Conservation (phyloP, 1,284 basidiomycete species). For the Cryptococcus sp. region DNA sequence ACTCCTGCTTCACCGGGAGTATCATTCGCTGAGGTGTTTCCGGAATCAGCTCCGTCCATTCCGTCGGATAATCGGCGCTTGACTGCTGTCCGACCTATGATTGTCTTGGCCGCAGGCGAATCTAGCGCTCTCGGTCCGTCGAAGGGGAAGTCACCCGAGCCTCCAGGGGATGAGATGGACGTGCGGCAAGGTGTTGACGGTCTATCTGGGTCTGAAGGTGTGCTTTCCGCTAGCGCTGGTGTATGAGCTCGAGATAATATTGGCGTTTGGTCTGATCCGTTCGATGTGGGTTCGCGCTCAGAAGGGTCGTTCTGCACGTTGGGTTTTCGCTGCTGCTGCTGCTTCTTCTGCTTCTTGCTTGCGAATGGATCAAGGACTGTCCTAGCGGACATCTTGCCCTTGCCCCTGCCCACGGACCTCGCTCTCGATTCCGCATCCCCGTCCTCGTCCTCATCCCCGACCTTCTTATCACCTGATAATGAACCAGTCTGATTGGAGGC, state of each 20-base stretch:
- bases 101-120: constrained; percentile 13
- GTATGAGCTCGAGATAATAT: not conserved
- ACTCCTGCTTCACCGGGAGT: not conserved
- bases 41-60: constrained; percentile 4
- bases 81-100: not conserved
- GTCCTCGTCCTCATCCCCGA: constrained; percentile 24
- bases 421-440: constrained; percentile 30
- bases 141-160: constrained; percentile 30
- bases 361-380: constrained; percentile 25
- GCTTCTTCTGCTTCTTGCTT: constrained; percentile 24
- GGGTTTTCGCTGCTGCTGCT: not conserved
- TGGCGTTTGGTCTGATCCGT: not conserved
- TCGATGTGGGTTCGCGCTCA: not conserved
- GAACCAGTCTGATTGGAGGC: not conserved
- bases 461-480: constrained; percentile 2
- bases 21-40: not conserved
- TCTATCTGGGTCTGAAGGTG: not conserved
- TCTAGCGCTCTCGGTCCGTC: constrained; percentile 21
- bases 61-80: constrained; percentile 6
- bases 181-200: not conserved
- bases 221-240: not conserved
- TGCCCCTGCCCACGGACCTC: constrained; percentile 21
- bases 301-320: not conserved
- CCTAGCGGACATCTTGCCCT: constrained; percentile 6
- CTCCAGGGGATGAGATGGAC: constrained; percentile 19